Base-by-base conservation (phyloP, 495 filamentous ascomycete species). In the Tuber aestivum region DNA sequence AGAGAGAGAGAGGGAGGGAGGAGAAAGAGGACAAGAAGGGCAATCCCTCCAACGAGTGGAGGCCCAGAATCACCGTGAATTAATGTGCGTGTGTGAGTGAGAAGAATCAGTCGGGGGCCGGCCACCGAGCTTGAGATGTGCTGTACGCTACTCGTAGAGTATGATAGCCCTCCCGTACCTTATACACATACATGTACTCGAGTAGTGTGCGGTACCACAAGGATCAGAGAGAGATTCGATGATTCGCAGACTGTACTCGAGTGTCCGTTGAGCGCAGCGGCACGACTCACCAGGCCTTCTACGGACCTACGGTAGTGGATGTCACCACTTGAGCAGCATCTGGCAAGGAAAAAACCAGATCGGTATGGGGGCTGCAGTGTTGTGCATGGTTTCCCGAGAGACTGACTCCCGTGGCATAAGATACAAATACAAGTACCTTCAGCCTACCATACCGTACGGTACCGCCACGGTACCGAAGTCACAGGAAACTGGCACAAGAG, bases 311-410 rank as follows among this genome's bases (percentile, higher is more conserved):
- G n/a, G 50, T 23, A 27, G 50, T 27, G 50, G n/a, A 56, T 27
- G 50, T 14, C 50, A 10, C 50, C 50, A 56, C 27, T 61, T n/a
- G 3, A 65, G 56, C n/a, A 65, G n/a, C 3, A 37, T 61, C 48
- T 56, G 44, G 56, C 41, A 42, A 48, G 32, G 71, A 42, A 40
- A 23, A 70, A 41, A 45, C n/a, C 23, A 76, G 50, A 75, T 69
- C 32, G 41, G 48, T 69, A 48, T 44, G 73, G 41, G 42, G 42
- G 45, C 50, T 37, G 45, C 9, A 21, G 44, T 69, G 45, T 21
- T 44, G n/a, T 72, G 56, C 48, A 76, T 77, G 6, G 56, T 69
- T 69, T 65, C 73, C 48, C 48, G 35, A 71, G 73, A 48, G n/a
- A 27, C 50, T 32, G 9, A n/a, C n/a, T 27, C 21, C 23, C 50